Evolutionary conservation across 2,329 filamentous ascomycete species (phyloP).

Genomic region (Thielaviopsis punctulata): DNA sequence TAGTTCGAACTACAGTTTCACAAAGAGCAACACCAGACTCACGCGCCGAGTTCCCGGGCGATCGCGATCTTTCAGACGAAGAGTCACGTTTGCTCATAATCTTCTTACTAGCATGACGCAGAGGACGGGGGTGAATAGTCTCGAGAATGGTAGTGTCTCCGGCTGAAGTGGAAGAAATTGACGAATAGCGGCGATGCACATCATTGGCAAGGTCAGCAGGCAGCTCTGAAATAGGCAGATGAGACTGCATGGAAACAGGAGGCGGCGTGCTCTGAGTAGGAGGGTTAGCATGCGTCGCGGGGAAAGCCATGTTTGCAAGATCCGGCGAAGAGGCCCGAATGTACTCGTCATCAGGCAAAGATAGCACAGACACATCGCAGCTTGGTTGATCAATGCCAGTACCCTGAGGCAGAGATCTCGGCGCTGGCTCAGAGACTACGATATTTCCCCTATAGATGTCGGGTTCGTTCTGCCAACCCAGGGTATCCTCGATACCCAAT

Average conservation of each 20-base stretch:
- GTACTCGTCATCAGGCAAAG: neutral
- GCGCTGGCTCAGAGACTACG: neutral
- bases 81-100: constrained; percentile 33
- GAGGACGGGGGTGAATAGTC: constrained; percentile 22
- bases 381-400: neutral
- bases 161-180: neutral
- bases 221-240: constrained; percentile 2
- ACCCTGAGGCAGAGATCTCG: neutral
- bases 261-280: constrained; percentile 7
- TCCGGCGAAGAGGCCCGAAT: neutral
- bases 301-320: neutral
- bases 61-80: constrained; percentile 20
- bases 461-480: neutral
- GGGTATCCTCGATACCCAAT: neutral
- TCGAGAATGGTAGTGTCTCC: constrained; percentile 1
- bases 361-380: neutral
- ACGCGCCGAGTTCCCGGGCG: constrained; percentile 25
- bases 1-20: constrained; percentile 7
- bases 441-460: neutral
- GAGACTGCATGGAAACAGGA: neutral
- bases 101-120: constrained; percentile 42
- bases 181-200: constrained; percentile 7
- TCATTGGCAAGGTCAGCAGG: constrained; percentile 1
- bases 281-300: constrained; percentile 5
- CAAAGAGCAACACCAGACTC: constrained; percentile 22